Percentiles rank a stretch among this genome's conserved stretches.
phyloP scores from a whole-genome alignment of 305 asterid species.

The Withania somnifera region DNA sequence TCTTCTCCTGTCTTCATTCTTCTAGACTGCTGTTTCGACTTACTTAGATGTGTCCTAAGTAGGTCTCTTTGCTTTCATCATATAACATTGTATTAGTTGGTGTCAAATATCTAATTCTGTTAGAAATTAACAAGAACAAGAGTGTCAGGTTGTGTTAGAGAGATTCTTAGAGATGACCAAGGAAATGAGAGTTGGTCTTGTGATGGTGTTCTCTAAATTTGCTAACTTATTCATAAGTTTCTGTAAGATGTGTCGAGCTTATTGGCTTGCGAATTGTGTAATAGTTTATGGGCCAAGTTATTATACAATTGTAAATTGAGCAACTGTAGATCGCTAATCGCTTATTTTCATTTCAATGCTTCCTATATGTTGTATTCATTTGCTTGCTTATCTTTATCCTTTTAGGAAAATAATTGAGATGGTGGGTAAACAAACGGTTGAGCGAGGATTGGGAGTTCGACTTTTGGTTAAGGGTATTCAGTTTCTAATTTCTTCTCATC shows the following conservation, averaged over 20 bases:
- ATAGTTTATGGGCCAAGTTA: not conserved
- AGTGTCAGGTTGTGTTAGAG: not conserved
- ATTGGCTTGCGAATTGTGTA: not conserved
- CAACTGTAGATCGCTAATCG: not conserved
- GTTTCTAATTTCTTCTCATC: not conserved
- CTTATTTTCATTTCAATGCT: not conserved
- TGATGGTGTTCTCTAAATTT: not conserved
- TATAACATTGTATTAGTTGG: not conserved
- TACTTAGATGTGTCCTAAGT: not conserved
- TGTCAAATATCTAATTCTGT: not conserved
- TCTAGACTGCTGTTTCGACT: not conserved
- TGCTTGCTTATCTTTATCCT: not conserved
- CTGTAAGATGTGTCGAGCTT: not conserved
- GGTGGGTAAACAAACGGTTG: not conserved
- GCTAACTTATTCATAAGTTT: not conserved
- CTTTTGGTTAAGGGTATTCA: not conserved
- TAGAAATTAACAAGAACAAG: not conserved
- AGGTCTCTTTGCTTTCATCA: not conserved
- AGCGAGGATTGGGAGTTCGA: not conserved
- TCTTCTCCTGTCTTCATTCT: not conserved
- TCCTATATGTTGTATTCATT: not conserved
- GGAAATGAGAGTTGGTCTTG: not conserved
- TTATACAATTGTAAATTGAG: not conserved
- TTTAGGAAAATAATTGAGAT: not conserved
- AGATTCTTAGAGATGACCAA: not conserved